Conservation (phyloP, 805 yeast species). For the Kodamaea kaohsiungensis region DNA sequence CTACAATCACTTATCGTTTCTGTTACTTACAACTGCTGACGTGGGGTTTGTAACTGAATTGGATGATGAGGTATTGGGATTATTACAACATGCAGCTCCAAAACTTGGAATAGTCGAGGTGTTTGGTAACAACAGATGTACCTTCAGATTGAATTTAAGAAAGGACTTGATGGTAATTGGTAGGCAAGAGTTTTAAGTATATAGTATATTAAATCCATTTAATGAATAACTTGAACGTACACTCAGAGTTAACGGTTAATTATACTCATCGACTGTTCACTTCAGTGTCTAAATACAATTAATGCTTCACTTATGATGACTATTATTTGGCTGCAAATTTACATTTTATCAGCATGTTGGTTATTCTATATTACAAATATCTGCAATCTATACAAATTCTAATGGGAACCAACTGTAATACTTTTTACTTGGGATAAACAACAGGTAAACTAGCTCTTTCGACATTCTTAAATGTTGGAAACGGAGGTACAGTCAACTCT, state of each 20-base stretch:
- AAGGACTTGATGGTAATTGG: constrained; percentile 67
- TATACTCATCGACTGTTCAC: too few relatives aligned
- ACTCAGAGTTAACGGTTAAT: too few relatives aligned
- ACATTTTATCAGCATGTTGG: too few relatives aligned
- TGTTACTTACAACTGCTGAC: constrained; percentile 68
- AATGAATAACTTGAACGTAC: too few relatives aligned
- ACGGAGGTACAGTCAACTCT: constrained; percentile 24
- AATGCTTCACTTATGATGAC: too few relatives aligned
- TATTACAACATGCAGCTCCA: constrained; percentile 59
- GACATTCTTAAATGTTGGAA: constrained; percentile 64
- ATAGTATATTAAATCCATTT: too few relatives aligned
- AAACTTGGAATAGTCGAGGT: constrained; percentile 70
- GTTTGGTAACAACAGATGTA: constrained; percentile 74
- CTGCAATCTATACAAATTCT: background rate
- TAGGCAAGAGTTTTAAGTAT: constrained; percentile 49
- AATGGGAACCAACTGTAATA: background rate
- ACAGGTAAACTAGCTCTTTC: constrained; percentile 47
- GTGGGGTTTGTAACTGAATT: constrained; percentile 77
- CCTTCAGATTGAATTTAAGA: constrained; percentile 52
- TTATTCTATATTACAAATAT: too few relatives aligned
- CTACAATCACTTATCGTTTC: constrained; percentile 35
- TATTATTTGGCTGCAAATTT: too few relatives aligned
- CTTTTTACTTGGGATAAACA: background rate
- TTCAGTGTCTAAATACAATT: too few relatives aligned
- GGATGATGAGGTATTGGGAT: constrained; percentile 66